phyloP scores from a whole-genome alignment of 768 basidiomycete species.

The Clavulina sp. region DNA sequence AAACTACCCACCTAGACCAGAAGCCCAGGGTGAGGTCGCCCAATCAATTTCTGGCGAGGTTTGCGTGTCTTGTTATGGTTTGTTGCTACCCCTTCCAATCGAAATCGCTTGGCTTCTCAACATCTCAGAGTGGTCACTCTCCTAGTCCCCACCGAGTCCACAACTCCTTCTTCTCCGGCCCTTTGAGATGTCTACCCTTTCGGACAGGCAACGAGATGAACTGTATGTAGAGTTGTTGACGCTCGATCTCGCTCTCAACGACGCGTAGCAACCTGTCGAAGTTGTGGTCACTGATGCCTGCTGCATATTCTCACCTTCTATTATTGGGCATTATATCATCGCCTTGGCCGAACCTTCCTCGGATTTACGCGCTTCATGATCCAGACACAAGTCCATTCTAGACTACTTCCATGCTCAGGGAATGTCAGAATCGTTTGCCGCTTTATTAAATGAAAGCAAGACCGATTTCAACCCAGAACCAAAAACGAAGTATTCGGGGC shows the following conservation, averaged over 20 bases:
- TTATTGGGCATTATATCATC: neutral
- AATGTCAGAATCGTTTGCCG: constrained; percentile 12
- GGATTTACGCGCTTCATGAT: neutral
- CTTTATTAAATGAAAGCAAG: constrained; percentile 18
- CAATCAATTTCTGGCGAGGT: no score
- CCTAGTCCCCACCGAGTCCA: no score
- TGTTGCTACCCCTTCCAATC: no score
- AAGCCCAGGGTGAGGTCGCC: no score
- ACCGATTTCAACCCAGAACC: constrained; percentile 63
- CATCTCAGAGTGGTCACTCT: no score
- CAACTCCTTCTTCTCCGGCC: no score
- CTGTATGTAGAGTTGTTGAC: constrained; percentile 6
- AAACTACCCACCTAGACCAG: no score
- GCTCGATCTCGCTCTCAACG: constrained; percentile 1
- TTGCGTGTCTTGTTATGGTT: no score
- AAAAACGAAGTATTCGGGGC: constrained; percentile 67
- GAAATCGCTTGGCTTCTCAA: no score
- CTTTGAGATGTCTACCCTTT: constrained; percentile 9
- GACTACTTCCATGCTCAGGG: constrained; percentile 21
- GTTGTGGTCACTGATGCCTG: no score
- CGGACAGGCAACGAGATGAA: constrained; percentile 12
- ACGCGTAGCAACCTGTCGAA: neutral
- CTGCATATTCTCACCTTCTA: neutral
- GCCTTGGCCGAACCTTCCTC: neutral
- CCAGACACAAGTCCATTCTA: constrained; percentile 21